These are phyloP conservation scores for Vachellia pachyceras DNA, from an alignment of 306 rosid species.

Conservation along the genomic window DNA sequence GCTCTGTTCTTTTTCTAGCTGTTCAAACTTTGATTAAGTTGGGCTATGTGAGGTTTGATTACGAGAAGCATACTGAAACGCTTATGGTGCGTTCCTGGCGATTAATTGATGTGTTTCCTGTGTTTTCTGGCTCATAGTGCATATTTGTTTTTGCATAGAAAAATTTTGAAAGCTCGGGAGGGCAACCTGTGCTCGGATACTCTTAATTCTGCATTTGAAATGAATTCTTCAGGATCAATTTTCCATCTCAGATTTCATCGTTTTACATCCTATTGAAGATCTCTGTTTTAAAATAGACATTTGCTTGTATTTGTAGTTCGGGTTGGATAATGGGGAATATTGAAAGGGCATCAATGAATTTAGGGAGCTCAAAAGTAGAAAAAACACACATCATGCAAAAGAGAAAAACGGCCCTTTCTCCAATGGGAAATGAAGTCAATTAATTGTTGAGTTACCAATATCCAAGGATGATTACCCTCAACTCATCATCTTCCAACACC, in stretches of 20 bases:
- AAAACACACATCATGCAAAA: background rate
- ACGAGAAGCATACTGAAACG: background rate
- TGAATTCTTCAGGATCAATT: background rate
- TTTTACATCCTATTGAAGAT: slow-evolving; percentile 2
- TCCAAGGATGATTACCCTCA: background rate
- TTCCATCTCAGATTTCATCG: background rate
- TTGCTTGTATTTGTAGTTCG: background rate
- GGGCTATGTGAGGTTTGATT: background rate
- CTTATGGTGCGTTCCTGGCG: background rate
- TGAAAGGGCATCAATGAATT: background rate
- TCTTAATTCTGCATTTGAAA: background rate
- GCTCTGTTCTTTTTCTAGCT: background rate
- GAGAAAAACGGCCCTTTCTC: background rate
- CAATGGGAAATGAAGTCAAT: background rate
- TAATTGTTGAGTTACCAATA: background rate
- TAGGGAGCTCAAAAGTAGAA: background rate
- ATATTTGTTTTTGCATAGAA: background rate
- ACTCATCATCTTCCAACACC: background rate
- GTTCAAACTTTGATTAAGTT: background rate
- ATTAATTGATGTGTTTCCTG: background rate
- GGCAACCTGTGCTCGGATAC: background rate
- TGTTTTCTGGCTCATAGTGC: background rate
- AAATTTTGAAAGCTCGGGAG: background rate
- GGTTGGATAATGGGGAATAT: background rate
- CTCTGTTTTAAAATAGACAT: background rate